These are phyloP conservation scores for Plenodomus tracheiphilus DNA, from an alignment of 2,329 filamentous ascomycete species.

Conservation along the genomic window DNA sequence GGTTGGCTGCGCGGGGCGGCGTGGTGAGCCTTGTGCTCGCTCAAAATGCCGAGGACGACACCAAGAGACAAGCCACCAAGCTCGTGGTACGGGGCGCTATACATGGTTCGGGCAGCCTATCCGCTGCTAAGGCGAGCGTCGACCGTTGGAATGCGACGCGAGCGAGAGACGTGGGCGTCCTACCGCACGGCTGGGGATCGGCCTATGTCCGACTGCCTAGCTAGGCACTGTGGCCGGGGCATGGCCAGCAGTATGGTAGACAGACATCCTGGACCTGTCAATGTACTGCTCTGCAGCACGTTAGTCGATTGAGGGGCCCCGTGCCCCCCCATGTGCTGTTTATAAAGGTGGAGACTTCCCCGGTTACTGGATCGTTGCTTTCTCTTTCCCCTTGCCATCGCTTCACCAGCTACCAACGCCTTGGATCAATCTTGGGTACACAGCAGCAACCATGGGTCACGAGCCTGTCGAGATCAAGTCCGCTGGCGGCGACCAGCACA, in stretches of 20 bases:
- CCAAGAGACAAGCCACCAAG: conserved; percentile 15
- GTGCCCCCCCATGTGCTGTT: conserved; percentile 21
- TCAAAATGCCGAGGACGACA: not conserved
- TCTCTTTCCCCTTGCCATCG: conserved; percentile 23
- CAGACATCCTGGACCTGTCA: not conserved
- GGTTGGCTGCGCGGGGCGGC: conserved; percentile 15
- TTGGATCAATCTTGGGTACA: conserved; percentile 16
- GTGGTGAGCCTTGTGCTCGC: not conserved
- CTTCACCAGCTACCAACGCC: conserved; percentile 13
- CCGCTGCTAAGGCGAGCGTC: conserved; percentile 23
- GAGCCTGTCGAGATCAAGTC: conserved; percentile 22
- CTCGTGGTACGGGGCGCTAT: conserved; percentile 10
- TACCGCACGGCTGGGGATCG: conserved; percentile 14
- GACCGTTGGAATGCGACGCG: conserved; percentile 12
- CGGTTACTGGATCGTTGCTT: conserved; percentile 12
- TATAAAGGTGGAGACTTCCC: conserved; percentile 22
- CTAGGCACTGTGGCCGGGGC: conserved; percentile 28
- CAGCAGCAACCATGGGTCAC: conserved; percentile 25
- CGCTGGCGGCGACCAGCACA: conserved; percentile 12
- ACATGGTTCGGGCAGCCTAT: conserved; percentile 18
- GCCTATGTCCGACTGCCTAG: conserved; percentile 16
- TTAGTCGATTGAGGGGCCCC: conserved; percentile 3
- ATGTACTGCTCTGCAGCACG: conserved; percentile 6
- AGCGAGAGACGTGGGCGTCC: conserved; percentile 16
- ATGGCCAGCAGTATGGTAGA: conserved; percentile 6